These are phyloP conservation scores for Aspergillus pseudoglaucus DNA, from an alignment of 2,329 filamentous ascomycete species.

Conservation along the genomic window DNA sequence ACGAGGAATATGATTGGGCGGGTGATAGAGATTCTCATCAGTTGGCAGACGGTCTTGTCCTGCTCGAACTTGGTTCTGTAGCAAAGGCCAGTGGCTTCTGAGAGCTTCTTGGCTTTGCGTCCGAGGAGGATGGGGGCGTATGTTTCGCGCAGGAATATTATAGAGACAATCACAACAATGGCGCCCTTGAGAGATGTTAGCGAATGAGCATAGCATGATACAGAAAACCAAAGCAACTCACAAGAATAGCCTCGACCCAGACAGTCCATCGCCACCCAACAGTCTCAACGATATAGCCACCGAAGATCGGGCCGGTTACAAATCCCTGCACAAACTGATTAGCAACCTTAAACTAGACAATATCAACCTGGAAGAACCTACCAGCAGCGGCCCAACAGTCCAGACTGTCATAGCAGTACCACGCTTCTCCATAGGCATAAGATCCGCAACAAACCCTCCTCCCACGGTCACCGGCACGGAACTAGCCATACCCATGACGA, in stretches of 20 bases:
- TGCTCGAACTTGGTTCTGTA: constrained; percentile 56
- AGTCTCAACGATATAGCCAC: constrained; percentile 27
- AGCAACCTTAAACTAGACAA: neutral
- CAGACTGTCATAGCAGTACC: constrained; percentile 45
- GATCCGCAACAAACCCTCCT: constrained; percentile 47
- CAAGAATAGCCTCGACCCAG: constrained; percentile 44
- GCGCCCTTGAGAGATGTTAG: constrained; percentile 4
- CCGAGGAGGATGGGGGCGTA: constrained; percentile 53
- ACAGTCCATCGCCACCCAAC: constrained; percentile 49
- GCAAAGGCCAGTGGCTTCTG: constrained; percentile 49
- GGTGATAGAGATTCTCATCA: constrained; percentile 51
- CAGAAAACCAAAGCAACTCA: constrained; percentile 19
- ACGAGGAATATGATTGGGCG: constrained; percentile 48
- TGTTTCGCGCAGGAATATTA: constrained; percentile 52
- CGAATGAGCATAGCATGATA: neutral
- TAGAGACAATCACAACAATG: constrained; percentile 5
- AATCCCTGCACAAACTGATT: constrained; percentile 28
- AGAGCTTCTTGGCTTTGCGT: constrained; percentile 53
- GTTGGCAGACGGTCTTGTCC: constrained; percentile 44
- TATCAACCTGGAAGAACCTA: neutral
- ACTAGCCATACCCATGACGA: constrained; percentile 42
- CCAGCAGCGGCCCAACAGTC: constrained; percentile 44
- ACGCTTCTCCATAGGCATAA: constrained; percentile 44
- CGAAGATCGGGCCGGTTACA: constrained; percentile 43
- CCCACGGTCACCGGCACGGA: constrained; percentile 46